Evolutionary conservation across 2,329 filamentous ascomycete genomes (phyloP), one percentile per base, ranked within the genome.

Genomic region (Herpomyces periplanetae): DNA sequence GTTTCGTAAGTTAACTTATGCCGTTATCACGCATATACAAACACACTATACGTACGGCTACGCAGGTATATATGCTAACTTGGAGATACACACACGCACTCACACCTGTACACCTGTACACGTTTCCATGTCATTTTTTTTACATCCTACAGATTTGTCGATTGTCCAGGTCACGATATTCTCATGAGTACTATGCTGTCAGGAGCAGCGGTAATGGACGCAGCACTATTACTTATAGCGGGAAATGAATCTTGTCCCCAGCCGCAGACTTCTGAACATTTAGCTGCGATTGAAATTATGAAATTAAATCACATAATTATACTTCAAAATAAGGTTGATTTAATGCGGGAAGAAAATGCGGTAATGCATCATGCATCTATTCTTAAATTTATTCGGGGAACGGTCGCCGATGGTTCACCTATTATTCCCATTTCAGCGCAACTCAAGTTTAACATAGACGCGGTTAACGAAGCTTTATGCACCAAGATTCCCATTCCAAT

Each of bases 131-230:
- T 10, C 4, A 20, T 25, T 17, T 11, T 15, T 3, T 32, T 38
- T 22, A 39, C 23, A 11, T 25, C 13, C 25, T 30, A 20, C 28
- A 75, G 68, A 8, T 96, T 91, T 39, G 80, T 91, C 30, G 80
- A 91, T 43, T 91, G 80, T 51, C 80, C 80, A 22, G 80, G 80
- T 42, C 80, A 96, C 66, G 80, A 96, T 46, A 96, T 96, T 71
- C 73, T 96, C 40, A 96, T 96, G 80, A 91, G 75, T 45, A 96
- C 80, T 33, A 96, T 96, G 80, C 61, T 96, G 51, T 96, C 80
- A 36, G 80, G 80, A 35, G 80, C 80, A 32, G 13, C 24, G 2
- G 15, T 26, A 2, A 18, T 26, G 7, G 22, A 96, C 43, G 80
- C 80, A 27, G 80, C 80, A 8, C 55, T 96, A 24, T 57, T 96